Conservation (phyloP, 1,284 basidiomycete genomes). For the Cryptococcus amylolentus region DNA sequence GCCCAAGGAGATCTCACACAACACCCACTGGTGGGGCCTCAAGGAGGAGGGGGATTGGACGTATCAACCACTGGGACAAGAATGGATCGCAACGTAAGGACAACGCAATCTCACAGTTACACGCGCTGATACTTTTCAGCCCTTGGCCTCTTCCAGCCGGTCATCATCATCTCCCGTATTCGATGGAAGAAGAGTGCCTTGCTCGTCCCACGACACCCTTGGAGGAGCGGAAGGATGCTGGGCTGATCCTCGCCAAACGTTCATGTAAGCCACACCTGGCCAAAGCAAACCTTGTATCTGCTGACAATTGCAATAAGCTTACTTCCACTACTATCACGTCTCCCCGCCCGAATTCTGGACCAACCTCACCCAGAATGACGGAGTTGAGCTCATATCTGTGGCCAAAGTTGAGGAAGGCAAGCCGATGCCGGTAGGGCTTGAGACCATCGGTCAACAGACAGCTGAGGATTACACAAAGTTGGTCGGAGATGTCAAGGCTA, state of each 20-base stretch:
- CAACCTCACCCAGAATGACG: not conserved
- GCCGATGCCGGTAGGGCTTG: constrained; percentile 16
- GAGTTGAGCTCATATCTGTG: constrained; percentile 13
- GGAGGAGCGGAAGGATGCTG: constrained; percentile 8
- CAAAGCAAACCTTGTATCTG: not conserved
- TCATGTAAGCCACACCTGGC: constrained; percentile 2
- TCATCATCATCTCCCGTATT: constrained; percentile 14
- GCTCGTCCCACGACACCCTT: constrained; percentile 5
- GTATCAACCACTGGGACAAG: constrained; percentile 21
- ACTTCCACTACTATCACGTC: not conserved
- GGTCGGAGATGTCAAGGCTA: constrained; percentile 13
- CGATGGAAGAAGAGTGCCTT: constrained; percentile 16
- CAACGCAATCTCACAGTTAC: not conserved
- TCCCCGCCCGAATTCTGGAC: constrained; percentile 13
- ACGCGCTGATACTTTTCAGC: not conserved
- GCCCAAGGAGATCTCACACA: not conserved
- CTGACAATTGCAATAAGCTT: not conserved
- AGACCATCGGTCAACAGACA: constrained; percentile 6
- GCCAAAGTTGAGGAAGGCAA: constrained; percentile 10
- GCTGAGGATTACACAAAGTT: constrained; percentile 13
- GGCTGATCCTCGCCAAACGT: constrained; percentile 21
- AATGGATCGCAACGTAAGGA: constrained; percentile 21
- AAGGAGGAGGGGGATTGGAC: constrained; percentile 12
- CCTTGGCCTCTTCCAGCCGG: constrained; percentile 8
- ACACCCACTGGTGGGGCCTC: constrained; percentile 13